phyloP scores from a whole-genome alignment of 2,329 filamentous ascomycete species.

The Alternaria hordeiaustralica region DNA sequence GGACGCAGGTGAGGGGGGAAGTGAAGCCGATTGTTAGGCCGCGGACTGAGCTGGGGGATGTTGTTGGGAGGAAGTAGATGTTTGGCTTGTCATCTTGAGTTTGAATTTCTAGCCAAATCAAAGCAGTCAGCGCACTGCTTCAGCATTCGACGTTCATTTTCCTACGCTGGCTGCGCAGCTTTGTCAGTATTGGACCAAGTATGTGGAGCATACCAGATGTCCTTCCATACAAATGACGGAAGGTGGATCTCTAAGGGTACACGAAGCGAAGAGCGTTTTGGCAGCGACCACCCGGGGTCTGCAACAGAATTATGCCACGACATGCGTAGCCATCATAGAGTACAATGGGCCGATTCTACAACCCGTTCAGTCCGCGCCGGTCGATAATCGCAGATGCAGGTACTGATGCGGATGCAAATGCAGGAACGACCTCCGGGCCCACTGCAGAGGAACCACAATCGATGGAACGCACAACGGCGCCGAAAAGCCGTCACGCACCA shows the following conservation, averaged over 20 bases:
- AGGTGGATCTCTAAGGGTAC: neutral
- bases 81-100: rapidly evolving
- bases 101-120: rapidly evolving
- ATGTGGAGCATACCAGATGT: neutral
- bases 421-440: neutral
- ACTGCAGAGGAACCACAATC: neutral
- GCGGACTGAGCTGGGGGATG: neutral
- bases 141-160: neutral
- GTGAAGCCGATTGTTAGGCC: neutral
- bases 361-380: neutral
- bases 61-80: neutral
- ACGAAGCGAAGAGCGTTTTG: neutral
- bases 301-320: neutral
- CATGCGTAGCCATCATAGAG: neutral
- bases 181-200: neutral
- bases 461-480: neutral
- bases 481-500: neutral
- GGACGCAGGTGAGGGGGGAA: neutral
- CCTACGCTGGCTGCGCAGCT: neutral
- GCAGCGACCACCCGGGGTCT: neutral
- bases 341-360: slow-evolving; percentile 1
- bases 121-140: neutral
- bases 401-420: neutral
- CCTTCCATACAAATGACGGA: neutral
- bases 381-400: neutral